Percentiles rank a stretch among this genome's conserved stretches.
Evolutionary conservation across 2,329 filamentous ascomycete genomes (phyloP).

Genomic region (Phialocephala subalpina): DNA sequence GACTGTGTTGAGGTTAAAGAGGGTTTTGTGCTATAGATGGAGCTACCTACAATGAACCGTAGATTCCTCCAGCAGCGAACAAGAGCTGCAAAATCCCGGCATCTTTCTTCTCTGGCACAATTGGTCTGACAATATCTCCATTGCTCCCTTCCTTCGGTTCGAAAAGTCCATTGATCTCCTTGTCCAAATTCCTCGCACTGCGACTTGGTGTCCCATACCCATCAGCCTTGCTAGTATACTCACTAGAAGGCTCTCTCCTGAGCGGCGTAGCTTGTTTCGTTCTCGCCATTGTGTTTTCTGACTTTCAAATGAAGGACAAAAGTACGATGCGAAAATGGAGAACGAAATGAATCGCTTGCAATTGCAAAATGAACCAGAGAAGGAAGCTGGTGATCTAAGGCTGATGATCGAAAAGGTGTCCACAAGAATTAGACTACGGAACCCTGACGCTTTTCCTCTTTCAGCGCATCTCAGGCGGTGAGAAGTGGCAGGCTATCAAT

Average conservation of each 20-base stretch:
- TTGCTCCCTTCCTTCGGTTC: slow-evolving; percentile 35
- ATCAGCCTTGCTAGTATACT: slow-evolving; percentile 64
- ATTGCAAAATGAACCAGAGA: not conserved
- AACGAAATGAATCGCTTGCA: slow-evolving; percentile 11
- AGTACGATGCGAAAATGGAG: slow-evolving; percentile 10
- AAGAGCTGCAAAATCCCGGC: slow-evolving; percentile 78
- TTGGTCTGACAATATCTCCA: slow-evolving; percentile 44
- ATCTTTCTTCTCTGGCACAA: slow-evolving; percentile 49
- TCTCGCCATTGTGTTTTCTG: slow-evolving; percentile 66
- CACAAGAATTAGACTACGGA: slow-evolving; percentile 13
- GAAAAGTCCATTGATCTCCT: slow-evolving; percentile 44
- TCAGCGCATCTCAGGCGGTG: slow-evolving; percentile 8
- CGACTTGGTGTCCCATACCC: slow-evolving; percentile 45
- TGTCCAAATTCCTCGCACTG: slow-evolving; percentile 34
- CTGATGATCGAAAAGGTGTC: slow-evolving; percentile 24
- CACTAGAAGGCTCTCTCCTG: slow-evolving; percentile 71
- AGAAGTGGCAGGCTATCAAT: slow-evolving; percentile 8
- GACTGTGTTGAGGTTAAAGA: slow-evolving; percentile 54
- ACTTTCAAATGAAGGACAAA: slow-evolving; percentile 19
- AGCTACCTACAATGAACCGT: slow-evolving; percentile 84
- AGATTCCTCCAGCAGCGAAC: slow-evolving; percentile 93
- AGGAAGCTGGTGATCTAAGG: slow-evolving; percentile 16
- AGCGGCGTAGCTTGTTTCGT: slow-evolving; percentile 73
- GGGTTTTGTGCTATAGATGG: slow-evolving; percentile 8
- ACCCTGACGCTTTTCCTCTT: slow-evolving; percentile 23